Evolutionary conservation across 169 alveolate genomes (phyloP), one percentile per base, ranked within the genome.

Genomic region (Ichthyophthirius multifiliis): DNA sequence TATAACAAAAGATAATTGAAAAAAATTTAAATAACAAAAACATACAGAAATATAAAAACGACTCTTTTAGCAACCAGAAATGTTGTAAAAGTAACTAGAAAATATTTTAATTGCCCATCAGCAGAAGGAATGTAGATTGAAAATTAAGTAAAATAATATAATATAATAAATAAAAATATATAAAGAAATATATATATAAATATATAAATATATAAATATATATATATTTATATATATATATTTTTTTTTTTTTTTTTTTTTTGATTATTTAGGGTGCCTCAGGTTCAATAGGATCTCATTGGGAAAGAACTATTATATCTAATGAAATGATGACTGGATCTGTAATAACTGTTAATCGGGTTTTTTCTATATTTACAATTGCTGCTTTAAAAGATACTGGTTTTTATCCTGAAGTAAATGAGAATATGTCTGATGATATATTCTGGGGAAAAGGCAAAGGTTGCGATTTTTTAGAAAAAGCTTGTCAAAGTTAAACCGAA

Each of bases 241-340:
- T n/a, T n/a, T n/a, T n/a, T n/a, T n/a, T n/a, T n/a, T n/a, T 27
- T 55, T 55, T 20, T 0, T 3, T 20, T 6, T n/a, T n/a, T n/a
- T n/a, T 2, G 31, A 12, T 55, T 6, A 20, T 3, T n/a, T 20
- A 55, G 71, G 71, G 87, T n/a, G 90, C 84, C 0, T 30, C 32
- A 7, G 90, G 89, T 9, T 78, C 88, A 16, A 86, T 78, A 5
- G 87, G 86, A 18, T 74, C 89, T 5, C 91, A 89, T 78, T 85
- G 89, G 85, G 91, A 85, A 64, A 82, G 80, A 80, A 35, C 85
- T 23, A 16, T 78, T 20, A 32, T 89, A 18, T 67, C 62, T 30
- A 82, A 83, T 32, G 94, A 89, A 73, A 73, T 74, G 35, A 89
- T 89, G 94, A 84, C 83, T 12, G 90, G 78, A 6, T 34, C 75